A percentile compares a stretch with the other conserved stretches of the same genome.
These are phyloP conservation scores for Sporothrix globosa DNA, from an alignment of 2,329 filamentous ascomycete species.

Conservation along the genomic window DNA sequence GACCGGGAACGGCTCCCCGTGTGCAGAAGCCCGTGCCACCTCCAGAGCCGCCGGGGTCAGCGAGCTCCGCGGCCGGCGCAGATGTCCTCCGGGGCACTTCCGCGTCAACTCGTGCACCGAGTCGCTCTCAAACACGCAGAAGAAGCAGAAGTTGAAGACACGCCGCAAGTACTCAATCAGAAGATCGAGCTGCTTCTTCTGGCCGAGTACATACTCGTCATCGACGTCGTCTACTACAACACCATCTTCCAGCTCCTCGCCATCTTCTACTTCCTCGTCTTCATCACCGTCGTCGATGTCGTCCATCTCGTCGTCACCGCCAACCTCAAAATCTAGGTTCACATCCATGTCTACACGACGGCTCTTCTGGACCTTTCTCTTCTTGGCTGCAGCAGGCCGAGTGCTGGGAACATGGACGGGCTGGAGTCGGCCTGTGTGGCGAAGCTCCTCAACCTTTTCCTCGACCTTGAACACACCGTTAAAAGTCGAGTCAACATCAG, in stretches of 20 bases:
- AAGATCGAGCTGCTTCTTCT: conserved; percentile 96
- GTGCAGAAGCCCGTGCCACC: conserved; percentile 81
- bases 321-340: conserved; percentile 59
- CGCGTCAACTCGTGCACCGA: conserved; percentile 93
- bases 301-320: conserved; percentile 57
- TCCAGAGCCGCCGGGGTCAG: conserved; percentile 80
- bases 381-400: conserved; percentile 23
- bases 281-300: conserved; percentile 68
- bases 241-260: conserved; percentile 81
- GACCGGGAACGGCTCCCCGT: conserved; percentile 79
- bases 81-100: conserved; percentile 96
- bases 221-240: conserved; percentile 81
- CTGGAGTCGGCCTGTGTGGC: conserved; percentile 74
- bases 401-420: conserved; percentile 53
- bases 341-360: conserved; percentile 64
- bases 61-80: conserved; percentile 85
- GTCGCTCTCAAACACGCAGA: conserved; percentile 98
- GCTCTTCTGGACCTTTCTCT: conserved; percentile 65
- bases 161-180: conserved; percentile 94
- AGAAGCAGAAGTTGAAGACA: conserved; percentile 99
- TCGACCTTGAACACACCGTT: conserved; percentile 82
- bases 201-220: conserved; percentile 82
- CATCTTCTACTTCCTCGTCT: conserved; percentile 71
- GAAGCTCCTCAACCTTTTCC: conserved; percentile 80
- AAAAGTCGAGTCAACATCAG: conserved; percentile 75